Conservation (phyloP, 163 green algal genomes). For the Scenedesmus sp. region DNA sequence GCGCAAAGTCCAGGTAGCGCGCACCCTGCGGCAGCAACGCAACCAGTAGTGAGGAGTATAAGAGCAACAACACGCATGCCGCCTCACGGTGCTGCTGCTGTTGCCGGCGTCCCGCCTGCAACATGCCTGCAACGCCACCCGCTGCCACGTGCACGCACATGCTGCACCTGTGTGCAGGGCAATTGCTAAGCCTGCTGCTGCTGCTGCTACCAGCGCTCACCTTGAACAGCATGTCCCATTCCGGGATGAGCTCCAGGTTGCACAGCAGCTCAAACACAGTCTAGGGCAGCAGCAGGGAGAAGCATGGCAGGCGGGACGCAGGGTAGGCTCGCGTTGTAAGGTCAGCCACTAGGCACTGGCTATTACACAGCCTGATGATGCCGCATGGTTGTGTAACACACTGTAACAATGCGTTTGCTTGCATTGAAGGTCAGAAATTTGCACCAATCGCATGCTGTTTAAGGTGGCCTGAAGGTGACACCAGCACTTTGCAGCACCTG, state of each 20-base stretch:
- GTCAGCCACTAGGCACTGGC: not conserved
- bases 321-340: not conserved
- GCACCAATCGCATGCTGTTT: not conserved
- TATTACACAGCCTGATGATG: not conserved
- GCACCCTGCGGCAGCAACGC: not conserved
- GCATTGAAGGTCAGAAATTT: not conserved
- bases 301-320: not conserved
- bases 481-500: not conserved
- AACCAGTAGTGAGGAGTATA: too few species aligned
- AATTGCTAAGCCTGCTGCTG: not conserved
- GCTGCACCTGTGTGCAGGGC: not conserved
- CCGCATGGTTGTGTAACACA: too few species aligned
- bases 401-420: not conserved
- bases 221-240: slow-evolving; percentile 50
- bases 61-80: too few species aligned
- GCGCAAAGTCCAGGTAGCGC: slow-evolving; percentile 26
- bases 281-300: not conserved
- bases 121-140: not conserved
- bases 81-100: not conserved
- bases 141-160: not conserved
- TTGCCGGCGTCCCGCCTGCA: not conserved
- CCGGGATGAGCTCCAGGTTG: slow-evolving; percentile 27
- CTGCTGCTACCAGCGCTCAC: not conserved
- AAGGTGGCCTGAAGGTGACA: not conserved
- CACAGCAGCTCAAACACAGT: slow-evolving; percentile 39